A percentile compares a stretch with the other conserved stretches of the same genome.
Evolutionary conservation across 1,139 yeast species (phyloP).

Genomic region (Hemisphaericaspora lyxosophila): DNA sequence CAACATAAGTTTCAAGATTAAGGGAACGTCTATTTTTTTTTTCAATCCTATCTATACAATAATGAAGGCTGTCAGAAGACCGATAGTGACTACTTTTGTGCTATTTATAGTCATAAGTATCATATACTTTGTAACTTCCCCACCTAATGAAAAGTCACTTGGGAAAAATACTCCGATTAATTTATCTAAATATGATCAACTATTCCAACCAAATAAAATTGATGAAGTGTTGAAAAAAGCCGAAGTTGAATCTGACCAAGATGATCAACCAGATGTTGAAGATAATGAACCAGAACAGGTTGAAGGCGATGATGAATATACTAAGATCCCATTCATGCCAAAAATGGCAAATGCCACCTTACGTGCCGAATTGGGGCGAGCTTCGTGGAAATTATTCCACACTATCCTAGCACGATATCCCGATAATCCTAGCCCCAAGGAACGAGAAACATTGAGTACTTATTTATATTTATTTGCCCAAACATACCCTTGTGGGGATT

Average conservation of each 20-base stretch:
- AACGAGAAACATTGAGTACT: slow-evolving; percentile 57
- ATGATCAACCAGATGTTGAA: slow-evolving; percentile 1
- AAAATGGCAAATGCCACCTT: slow-evolving; percentile 67
- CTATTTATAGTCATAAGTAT: slow-evolving; percentile 24
- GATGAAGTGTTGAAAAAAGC: slow-evolving; percentile 4
- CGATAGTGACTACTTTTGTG: slow-evolving; percentile 25
- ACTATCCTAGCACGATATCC: slow-evolving; percentile 92
- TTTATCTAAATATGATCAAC: slow-evolving; percentile 10
- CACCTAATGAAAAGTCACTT: slow-evolving; percentile 20
- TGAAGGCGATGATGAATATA: slow-evolving; percentile 1
- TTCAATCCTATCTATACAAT: too few relatives aligned
- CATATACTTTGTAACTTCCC: slow-evolving; percentile 28
- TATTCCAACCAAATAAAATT: too few relatives aligned
- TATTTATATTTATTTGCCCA: slow-evolving; percentile 65
- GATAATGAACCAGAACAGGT: slow-evolving; percentile 2
- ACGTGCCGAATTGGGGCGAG: slow-evolving; percentile 75
- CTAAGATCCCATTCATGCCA: slow-evolving; percentile 71
- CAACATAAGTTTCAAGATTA: too few relatives aligned
- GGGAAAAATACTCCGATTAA: slow-evolving; percentile 28
- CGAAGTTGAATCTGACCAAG: background rate
- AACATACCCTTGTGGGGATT: slow-evolving; percentile 90
- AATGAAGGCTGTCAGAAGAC: slow-evolving; percentile 25
- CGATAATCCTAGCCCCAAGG: slow-evolving; percentile 65
- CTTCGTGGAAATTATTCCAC: slow-evolving; percentile 87
- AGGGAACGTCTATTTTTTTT: too few relatives aligned